Base-by-base conservation (phyloP, 805 yeast genomes). In the Candida odintsovae region DNA sequence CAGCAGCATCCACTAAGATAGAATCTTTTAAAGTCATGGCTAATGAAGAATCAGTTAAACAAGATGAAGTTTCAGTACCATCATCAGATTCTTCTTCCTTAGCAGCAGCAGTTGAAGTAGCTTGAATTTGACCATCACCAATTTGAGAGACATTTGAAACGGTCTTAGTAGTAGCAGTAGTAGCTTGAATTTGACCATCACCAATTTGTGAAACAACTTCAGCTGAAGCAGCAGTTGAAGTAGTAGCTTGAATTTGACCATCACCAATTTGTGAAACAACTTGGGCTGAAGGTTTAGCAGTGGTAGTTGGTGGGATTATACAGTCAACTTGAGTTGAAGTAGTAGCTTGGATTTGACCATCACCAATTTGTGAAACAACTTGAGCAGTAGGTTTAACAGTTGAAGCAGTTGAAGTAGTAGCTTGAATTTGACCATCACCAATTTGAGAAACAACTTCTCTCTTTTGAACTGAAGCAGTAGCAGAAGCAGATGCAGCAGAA, bases 1-100 rank as follows among this genome's bases (percentile, higher is more conserved):
- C 85, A 50, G 69, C 54, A 31, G 74, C 62, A 59, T 84, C 92
- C 12, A 69, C 74, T 58, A 85, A 71, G 42, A 78, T 59, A 54
- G 80, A 67, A 33, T 59, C 69, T 35, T 70, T 66, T 59, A 85
- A 73, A 33, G 73, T 69, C 75, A 83, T 70, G 39, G 80, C 69
- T 59, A 85, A 71, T 39, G 86, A 69, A 52, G 72, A 67, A 39
- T 66, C 66, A 42, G 72, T 65, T 44, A 69, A 61, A 66, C 86
- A 79, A 33, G 80, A 63, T 39, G 48, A 64, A 47, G 66, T 58
- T 44, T 52, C 39, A 23, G 59, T 54, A 48, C 52, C 51, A 25
- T 37, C 43, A 33, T 59, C 41, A 31, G 61, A 38, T 25, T 58
- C 50, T 22, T 45, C 23, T 8, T 22, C 8, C 5, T 5, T 56